Evolutionary conservation across 75 land plant genomes (phyloP), one percentile per base, ranked within the genome.

Genomic region (Cryptomeria japonica): DNA sequence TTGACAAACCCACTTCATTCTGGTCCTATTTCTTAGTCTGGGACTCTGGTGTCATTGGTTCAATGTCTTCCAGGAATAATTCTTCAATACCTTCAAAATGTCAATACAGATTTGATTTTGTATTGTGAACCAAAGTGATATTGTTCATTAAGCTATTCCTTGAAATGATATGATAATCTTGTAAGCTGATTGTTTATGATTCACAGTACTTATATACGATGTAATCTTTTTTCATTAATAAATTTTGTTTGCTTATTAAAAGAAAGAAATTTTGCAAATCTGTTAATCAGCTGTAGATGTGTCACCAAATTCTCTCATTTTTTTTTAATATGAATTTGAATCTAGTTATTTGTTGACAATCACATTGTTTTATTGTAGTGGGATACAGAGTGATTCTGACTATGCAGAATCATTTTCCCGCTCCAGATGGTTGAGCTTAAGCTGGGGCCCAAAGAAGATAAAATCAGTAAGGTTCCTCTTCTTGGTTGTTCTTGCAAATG

Each of bases 361-460:
- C 58, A 37, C 58, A 32, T 86, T 41, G 70, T 64, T 64, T 64
- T 64, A 4, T 9, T 84, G 87, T 85, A 95, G 97, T 89, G 99
- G 97, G 28, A 61, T 96, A 88, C 90, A 95, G 84, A 94, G 94
- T 90, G 99, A 97, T 92, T 77, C 87, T 42, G 88, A 89, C 64
- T 97, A 93, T 91, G 97, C 99, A 37, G 99, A 96, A 89, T 36
- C 90, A 64, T 96, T 88, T 90, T 92, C 97, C 86, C 95, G 92
- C 13, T 97, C 97, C 32, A 87, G 94, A 87, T 97, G 97, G 97
- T 87, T 90, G 31, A 89, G 93, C 68, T 87, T 88, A 78, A 87
- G 83, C 64, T 97, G 99, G 99, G 99, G 97, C 18, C 99, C 99
- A 28, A 88, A 91, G 83, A 90, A 93, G 39, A 95, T 97, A 55